These are phyloP conservation scores for Jatropha multifida DNA, from an alignment of 441 rosid species.

Conservation along the genomic window DNA sequence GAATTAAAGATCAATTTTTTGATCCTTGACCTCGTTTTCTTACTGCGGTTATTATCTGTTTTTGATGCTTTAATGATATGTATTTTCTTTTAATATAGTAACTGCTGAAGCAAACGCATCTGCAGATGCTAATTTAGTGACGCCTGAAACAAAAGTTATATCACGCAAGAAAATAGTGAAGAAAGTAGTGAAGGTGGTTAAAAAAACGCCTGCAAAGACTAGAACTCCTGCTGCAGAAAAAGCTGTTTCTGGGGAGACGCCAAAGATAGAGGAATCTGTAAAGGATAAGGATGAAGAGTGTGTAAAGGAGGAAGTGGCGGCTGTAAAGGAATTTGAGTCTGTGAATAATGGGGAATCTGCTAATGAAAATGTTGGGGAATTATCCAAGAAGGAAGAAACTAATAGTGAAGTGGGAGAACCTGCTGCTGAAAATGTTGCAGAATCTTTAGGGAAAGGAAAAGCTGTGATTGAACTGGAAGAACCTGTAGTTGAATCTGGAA, in stretches of 20 bases:
- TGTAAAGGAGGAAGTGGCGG: conserved; percentile 19
- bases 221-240: conserved; percentile 29
- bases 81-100: neutral
- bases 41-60: neutral
- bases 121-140: conserved; percentile 23
- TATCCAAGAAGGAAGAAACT: conserved; percentile 14
- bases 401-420: conserved; percentile 20
- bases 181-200: conserved; percentile 31
- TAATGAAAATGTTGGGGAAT: conserved; percentile 18
- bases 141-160: conserved; percentile 31
- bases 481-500: conserved; percentile 16
- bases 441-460: conserved; percentile 15
- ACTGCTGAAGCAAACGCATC: conserved; percentile 32
- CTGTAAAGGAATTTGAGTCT: conserved; percentile 16
- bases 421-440: conserved; percentile 19
- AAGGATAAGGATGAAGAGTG: conserved; percentile 30
- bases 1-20: neutral
- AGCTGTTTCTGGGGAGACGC: conserved; percentile 18
- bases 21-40: neutral
- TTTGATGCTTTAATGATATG: neutral
- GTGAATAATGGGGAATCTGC: conserved; percentile 22
- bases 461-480: conserved; percentile 22
- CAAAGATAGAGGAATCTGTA: conserved; percentile 24
- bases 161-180: conserved; percentile 28
- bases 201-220: conserved; percentile 32